A percentile compares a stretch with the other conserved stretches of the same genome.
Conservation (phyloP, 2,329 filamentous ascomycete genomes). For the Neonectria coccinea region DNA sequence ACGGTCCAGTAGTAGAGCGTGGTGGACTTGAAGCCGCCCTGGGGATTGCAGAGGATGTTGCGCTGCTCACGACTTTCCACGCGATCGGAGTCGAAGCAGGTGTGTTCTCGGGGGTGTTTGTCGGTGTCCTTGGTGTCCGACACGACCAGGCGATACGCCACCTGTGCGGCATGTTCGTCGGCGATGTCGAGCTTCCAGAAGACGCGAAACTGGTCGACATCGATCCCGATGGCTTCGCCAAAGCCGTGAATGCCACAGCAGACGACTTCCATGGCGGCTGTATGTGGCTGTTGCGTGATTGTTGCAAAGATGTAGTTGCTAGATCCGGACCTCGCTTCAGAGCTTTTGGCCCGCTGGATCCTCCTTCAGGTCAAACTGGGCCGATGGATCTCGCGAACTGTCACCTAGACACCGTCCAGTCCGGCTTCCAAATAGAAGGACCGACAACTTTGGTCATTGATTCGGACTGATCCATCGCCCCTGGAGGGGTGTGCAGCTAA, state of each 20-base stretch:
- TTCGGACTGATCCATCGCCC: conserved; percentile 7
- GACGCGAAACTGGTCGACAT: conserved; percentile 52
- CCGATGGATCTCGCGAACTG: conserved; percentile 10
- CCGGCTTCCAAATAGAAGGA: neutral
- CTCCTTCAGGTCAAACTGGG: conserved; percentile 16
- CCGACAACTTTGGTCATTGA: conserved; percentile 7
- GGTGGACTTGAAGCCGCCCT: conserved; percentile 51
- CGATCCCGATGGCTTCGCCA: conserved; percentile 53
- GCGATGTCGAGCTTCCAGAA: conserved; percentile 50
- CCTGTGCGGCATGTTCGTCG: conserved; percentile 47
- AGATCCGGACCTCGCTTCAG: neutral
- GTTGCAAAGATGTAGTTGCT: conserved; percentile 2
- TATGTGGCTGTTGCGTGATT: neutral
- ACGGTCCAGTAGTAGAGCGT: conserved; percentile 53
- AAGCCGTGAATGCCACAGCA: conserved; percentile 55
- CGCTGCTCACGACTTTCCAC: conserved; percentile 37
- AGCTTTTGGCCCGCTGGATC: conserved; percentile 1
- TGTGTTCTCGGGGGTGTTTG: neutral
- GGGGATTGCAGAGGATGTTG: conserved; percentile 40
- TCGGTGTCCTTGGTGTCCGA: conserved; percentile 8
- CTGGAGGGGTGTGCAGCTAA: conserved; percentile 7
- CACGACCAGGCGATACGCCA: conserved; percentile 44
- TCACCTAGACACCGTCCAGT: neutral
- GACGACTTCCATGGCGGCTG: conserved; percentile 43
- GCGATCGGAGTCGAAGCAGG: conserved; percentile 37